Conservation (phyloP, 257 asterid species). For the Leonotis leonurus region DNA sequence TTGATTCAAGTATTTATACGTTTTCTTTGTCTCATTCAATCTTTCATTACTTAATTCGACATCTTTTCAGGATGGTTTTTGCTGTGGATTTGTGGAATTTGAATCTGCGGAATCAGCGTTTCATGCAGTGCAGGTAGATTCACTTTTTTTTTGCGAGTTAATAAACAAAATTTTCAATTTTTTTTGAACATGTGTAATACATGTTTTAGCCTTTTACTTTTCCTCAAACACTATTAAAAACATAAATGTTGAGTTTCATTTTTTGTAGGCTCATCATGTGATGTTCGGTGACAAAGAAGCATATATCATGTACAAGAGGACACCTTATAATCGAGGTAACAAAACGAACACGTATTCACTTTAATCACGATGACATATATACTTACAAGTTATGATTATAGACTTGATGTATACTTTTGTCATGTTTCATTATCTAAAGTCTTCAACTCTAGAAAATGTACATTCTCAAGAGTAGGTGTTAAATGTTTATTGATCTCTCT, state of each 20-base stretch:
- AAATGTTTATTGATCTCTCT: too few relatives aligned
- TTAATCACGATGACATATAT: too few relatives aligned
- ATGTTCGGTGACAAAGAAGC: slow-evolving; percentile 35
- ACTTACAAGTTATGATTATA: too few relatives aligned
- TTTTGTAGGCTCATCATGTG: slow-evolving; percentile 40
- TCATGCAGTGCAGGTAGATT: slow-evolving; percentile 52
- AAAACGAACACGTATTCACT: not conserved
- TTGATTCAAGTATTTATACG: not conserved
- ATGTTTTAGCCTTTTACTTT: not conserved
- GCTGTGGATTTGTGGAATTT: slow-evolving; percentile 68
- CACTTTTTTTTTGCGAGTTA: not conserved
- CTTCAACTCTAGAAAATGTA: too few relatives aligned
- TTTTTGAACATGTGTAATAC: too few relatives aligned
- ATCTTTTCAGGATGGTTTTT: slow-evolving; percentile 52
- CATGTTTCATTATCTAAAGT: too few relatives aligned
- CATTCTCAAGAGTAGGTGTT: too few relatives aligned
- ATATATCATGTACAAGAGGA: slow-evolving; percentile 37
- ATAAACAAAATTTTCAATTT: too few relatives aligned
- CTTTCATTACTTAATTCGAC: slow-evolving; percentile 7
- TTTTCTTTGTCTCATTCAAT: not conserved
- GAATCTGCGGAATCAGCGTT: slow-evolving; percentile 48
- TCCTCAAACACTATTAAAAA: too few relatives aligned
- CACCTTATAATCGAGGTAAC: slow-evolving; percentile 27
- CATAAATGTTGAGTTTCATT: too few relatives aligned
- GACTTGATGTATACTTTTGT: too few relatives aligned